Evolutionary conservation across 192 early-diverging fungal species (phyloP).

Genomic region (Podila epicladia): DNA sequence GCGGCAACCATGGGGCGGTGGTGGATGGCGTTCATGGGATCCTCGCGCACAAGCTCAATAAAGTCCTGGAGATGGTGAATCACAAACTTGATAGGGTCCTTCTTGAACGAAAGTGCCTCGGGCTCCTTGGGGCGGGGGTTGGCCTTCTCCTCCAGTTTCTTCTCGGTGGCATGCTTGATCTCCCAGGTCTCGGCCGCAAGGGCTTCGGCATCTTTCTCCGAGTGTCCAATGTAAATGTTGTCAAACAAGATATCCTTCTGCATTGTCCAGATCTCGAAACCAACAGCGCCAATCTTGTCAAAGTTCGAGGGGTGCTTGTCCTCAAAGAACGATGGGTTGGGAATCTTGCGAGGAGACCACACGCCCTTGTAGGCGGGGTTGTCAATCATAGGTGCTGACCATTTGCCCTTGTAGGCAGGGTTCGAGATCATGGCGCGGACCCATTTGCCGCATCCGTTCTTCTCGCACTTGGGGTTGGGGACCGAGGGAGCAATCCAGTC

Average conservation of each 20-base stretch:
- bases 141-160: constrained; percentile 62
- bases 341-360: constrained; percentile 87
- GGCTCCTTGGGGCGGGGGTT: constrained; percentile 21
- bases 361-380: constrained; percentile 94
- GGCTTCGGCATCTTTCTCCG: constrained; percentile 69
- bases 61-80: constrained; percentile 43
- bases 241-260: constrained; percentile 88
- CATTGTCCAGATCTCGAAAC: constrained; percentile 97
- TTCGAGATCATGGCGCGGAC: constrained; percentile 81
- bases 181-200: constrained; percentile 83
- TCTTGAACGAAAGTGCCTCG: constrained; percentile 25
- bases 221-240: constrained; percentile 91
- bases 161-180: constrained; percentile 79
- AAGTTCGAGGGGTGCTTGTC: constrained; percentile 82
- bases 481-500: constrained; percentile 85
- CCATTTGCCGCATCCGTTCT: constrained; percentile 85
- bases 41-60: constrained; percentile 43
- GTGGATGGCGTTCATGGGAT: constrained; percentile 52
- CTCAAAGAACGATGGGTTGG: constrained; percentile 88
- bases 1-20: constrained; percentile 47
- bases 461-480: constrained; percentile 84
- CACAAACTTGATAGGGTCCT: constrained; percentile 49
- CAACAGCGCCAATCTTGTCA: constrained; percentile 81
- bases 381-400: constrained; percentile 84
- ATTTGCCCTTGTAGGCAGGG: constrained; percentile 91